These are phyloP conservation scores for Penicillium psychrofluorescens DNA, from an alignment of 495 filamentous ascomycete species.

Conservation along the genomic window DNA sequence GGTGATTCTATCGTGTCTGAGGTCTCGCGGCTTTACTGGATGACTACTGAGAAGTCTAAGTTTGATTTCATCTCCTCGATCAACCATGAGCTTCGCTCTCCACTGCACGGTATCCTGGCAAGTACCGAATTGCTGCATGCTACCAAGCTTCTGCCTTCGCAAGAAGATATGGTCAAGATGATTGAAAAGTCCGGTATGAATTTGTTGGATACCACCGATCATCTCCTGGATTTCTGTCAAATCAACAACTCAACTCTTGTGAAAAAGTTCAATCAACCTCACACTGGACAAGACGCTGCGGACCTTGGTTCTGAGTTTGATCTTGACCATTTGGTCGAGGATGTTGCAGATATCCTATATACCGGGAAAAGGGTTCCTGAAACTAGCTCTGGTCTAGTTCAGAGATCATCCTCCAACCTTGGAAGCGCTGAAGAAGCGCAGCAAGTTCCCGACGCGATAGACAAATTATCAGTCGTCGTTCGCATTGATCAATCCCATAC, in stretches of 20 bases:
- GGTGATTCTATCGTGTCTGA: slow-evolving; percentile 55
- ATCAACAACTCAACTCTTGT: slow-evolving; percentile 34
- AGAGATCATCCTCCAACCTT: too few relatives aligned
- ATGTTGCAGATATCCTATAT: slow-evolving; percentile 53
- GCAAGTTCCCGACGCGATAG: neutral
- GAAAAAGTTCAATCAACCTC: slow-evolving; percentile 3
- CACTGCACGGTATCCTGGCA: slow-evolving; percentile 61
- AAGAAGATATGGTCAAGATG: slow-evolving; percentile 53
- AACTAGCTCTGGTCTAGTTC: neutral
- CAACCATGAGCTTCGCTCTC: slow-evolving; percentile 66
- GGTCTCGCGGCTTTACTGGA: slow-evolving; percentile 45
- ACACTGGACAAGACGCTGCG: neutral
- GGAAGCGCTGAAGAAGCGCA: too few relatives aligned
- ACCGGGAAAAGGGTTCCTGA: slow-evolving; percentile 28
- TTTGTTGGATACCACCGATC: slow-evolving; percentile 62
- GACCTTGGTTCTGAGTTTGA: slow-evolving; percentile 29
- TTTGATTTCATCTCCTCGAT: slow-evolving; percentile 65
- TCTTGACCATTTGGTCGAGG: slow-evolving; percentile 46
- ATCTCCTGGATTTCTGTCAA: slow-evolving; percentile 55
- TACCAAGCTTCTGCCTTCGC: slow-evolving; percentile 40
- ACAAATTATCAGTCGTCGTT: slow-evolving; percentile 41
- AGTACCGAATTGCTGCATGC: slow-evolving; percentile 58
- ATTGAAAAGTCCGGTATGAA: slow-evolving; percentile 60
- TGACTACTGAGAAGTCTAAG: slow-evolving; percentile 49
- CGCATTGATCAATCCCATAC: slow-evolving; percentile 44